Conservation (phyloP, 192 early-diverging fungal genomes). For the Entrophospora sp. region DNA sequence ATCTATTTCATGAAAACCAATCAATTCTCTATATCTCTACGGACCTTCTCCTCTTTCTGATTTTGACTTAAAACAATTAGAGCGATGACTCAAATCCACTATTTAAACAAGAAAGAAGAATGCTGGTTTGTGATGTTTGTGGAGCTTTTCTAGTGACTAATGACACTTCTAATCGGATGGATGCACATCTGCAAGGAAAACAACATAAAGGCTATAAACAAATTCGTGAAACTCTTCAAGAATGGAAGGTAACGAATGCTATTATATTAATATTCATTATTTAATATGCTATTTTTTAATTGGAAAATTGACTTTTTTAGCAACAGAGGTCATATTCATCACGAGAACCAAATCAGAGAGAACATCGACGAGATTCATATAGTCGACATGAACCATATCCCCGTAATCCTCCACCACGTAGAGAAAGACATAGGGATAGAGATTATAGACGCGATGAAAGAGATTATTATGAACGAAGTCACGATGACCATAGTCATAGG, state of each 20-base stretch:
- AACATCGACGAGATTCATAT: conserved; percentile 22
- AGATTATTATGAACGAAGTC: not conserved
- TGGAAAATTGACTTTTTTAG: not conserved
- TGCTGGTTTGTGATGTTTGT: conserved; percentile 79
- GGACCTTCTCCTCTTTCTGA: conserved; percentile 12
- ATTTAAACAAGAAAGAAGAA: conserved; percentile 61
- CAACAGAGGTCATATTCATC: conserved; percentile 9
- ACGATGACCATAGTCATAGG: conserved; percentile 2
- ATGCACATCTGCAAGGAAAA: conserved; percentile 75
- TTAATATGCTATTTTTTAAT: not conserved
- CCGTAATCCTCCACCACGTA: conserved; percentile 25
- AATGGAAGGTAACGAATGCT: conserved; percentile 45
- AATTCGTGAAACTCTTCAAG: conserved; percentile 66
- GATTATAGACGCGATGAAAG: conserved; percentile 24
- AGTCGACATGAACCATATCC: conserved; percentile 31
- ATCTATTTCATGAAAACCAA: conserved; percentile 18
- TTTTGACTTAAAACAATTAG: conserved; percentile 17
- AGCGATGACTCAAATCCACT: conserved; percentile 52
- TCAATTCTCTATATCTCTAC: too few species aligned
- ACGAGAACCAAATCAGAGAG: conserved; percentile 6
- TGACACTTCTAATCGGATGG: conserved; percentile 71
- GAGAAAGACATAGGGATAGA: conserved; percentile 31
- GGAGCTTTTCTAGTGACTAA: conserved; percentile 76
- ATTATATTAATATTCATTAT: not conserved
- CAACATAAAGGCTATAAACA: conserved; percentile 77